Evolutionary conservation across 352 stramenopile species (phyloP).

Genomic region (Pythium angustatum): DNA sequence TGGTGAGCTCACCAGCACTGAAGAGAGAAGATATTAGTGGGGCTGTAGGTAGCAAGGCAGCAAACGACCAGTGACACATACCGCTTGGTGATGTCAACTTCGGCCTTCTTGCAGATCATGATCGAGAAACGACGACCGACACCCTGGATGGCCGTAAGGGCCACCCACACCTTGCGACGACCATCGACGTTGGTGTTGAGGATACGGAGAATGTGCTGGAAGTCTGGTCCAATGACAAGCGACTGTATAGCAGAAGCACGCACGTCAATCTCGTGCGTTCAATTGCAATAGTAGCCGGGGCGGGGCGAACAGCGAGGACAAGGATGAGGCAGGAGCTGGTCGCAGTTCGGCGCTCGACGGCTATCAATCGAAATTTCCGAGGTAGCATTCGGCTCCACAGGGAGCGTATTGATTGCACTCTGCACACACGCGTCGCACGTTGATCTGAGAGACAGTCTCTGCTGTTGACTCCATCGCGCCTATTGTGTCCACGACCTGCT

Average conservation of each 20-base stretch:
- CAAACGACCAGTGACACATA: constrained; percentile 20
- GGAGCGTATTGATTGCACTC: too few species aligned
- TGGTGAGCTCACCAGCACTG: constrained; percentile 96
- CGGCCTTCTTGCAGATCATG: constrained; percentile 99
- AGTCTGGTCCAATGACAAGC: constrained; percentile 94
- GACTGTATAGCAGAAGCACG: constrained; percentile 45
- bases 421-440: too few species aligned
- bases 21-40: not conserved
- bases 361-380: too few species aligned
- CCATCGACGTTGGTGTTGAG: constrained; percentile 99
- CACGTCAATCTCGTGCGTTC: constrained; percentile 16
- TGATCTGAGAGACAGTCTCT: too few species aligned
- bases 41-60: not conserved
- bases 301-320: not conserved
- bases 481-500: too few species aligned
- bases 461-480: too few species aligned
- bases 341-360: too few species aligned
- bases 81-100: constrained; percentile 99
- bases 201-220: constrained; percentile 99
- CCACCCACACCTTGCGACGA: constrained; percentile 93
- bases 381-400: too few species aligned
- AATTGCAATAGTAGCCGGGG: not conserved
- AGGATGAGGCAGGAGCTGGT: not conserved
- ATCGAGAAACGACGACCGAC: constrained; percentile 85
- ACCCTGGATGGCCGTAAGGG: constrained; percentile 85